Base-by-base conservation (phyloP, 768 basidiomycete species). In the Auricularia sp. region DNA sequence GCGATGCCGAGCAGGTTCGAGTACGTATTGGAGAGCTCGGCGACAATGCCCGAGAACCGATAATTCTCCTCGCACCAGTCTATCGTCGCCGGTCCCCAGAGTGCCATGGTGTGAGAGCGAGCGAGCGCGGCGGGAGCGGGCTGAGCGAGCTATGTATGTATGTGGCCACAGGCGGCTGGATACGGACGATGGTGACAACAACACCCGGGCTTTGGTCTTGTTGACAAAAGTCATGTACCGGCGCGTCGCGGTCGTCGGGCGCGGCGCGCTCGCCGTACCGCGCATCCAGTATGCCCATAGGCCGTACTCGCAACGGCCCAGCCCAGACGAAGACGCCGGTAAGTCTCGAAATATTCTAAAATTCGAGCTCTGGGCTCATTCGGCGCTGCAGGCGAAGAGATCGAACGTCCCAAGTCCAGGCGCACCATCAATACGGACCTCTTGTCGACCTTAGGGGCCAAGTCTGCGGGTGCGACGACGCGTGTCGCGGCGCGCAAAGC, bases 1-100 rank as follows among this genome's bases (percentile, higher is more conserved):
- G 68, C 69, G 51, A 90, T 78, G 5, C 83, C 81, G 65, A 86
- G 81, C 21, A 89, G 66, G 70, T 90, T 93, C 10, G 88, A 89
- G 65, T 88, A 78, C 0, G 86, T 82, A 74, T 91, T 93, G 62
- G 84, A 82, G 73, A 87, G 82, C 72, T 93, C 90, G 34, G 90
- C 90, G 61, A 93, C 81, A 71, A 89, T 89, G 16, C 82, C 82
- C 3, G 87, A 85, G 74, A 89, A 88, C 71, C 29, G 59, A 65
- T 62, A 35, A 11, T 45, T 42, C 44, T 78, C 87, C 79, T 89
- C 87, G 69, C 88, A 89, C 87, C 87, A 89, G 71, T 89, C 87
- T 24, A 89, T 73, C 3, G 87, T 88, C 13, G 87, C 81, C 0
- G 88, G 84, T 4, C 86, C 87, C 80, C 84, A 85, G 63, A 65